A percentile compares a stretch with the other conserved stretches of the same genome.
These are phyloP conservation scores for Aspergillus amoenus DNA, from an alignment of 2,329 filamentous ascomycete species.

Conservation along the genomic window DNA sequence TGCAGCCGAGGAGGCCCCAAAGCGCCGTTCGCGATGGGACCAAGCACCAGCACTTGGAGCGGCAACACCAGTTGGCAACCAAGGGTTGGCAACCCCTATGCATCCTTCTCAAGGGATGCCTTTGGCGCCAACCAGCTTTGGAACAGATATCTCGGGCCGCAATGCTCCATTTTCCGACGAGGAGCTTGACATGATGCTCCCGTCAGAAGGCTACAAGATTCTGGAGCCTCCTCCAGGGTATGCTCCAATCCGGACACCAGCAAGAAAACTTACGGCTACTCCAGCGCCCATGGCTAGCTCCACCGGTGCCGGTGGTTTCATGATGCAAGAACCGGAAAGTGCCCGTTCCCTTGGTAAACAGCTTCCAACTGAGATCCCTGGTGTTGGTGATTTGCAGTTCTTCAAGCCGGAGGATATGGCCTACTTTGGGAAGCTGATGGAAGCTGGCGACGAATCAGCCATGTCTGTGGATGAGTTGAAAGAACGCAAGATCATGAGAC, in stretches of 20 bases:
- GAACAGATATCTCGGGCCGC: slow-evolving; percentile 75
- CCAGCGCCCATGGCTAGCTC: slow-evolving; percentile 63
- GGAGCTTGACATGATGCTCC: slow-evolving; percentile 87
- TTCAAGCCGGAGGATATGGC: slow-evolving; percentile 99
- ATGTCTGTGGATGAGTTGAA: slow-evolving; percentile 95
- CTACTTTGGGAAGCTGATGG: slow-evolving; percentile 96
- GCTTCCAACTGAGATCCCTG: slow-evolving; percentile 91
- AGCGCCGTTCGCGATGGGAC: slow-evolving; percentile 87
- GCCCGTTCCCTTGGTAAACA: slow-evolving; percentile 81
- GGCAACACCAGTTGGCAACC: slow-evolving; percentile 71
- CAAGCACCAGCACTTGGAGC: slow-evolving; percentile 69
- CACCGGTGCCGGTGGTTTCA: slow-evolving; percentile 73
- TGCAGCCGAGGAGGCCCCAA: slow-evolving; percentile 58
- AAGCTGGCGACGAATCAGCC: slow-evolving; percentile 86
- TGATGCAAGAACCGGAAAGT: slow-evolving; percentile 95
- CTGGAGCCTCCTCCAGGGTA: slow-evolving; percentile 90
- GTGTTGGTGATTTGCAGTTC: slow-evolving; percentile 93
- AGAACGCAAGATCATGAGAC: slow-evolving; percentile 96
- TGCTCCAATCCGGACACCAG: slow-evolving; percentile 73
- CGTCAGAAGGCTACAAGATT: slow-evolving; percentile 88
- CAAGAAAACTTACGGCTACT: slow-evolving; percentile 72
- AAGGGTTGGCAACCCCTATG: slow-evolving; percentile 75
- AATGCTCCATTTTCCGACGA: slow-evolving; percentile 87
- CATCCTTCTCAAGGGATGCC: slow-evolving; percentile 64
- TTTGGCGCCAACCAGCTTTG: slow-evolving; percentile 64